Percentiles rank a stretch among this genome's conserved stretches.
phyloP scores from a whole-genome alignment of 164 flowering plant genomes.

The Stephania japonica region DNA sequence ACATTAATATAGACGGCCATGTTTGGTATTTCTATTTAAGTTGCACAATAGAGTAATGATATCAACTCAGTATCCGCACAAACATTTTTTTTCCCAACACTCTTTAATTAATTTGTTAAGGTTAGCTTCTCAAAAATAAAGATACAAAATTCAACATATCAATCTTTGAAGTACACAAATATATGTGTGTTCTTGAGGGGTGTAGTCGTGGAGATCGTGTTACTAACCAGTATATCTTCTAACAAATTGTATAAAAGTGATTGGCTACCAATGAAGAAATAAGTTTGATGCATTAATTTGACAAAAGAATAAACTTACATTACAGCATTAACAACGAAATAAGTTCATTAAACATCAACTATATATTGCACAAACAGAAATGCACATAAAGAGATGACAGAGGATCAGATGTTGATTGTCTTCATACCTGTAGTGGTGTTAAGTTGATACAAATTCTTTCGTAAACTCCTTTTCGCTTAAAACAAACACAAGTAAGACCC shows the following conservation, averaged over 20 bases:
- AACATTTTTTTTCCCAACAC: not conserved
- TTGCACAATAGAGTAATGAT: not conserved
- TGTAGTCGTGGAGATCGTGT: too few species aligned
- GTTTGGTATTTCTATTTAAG: not conserved
- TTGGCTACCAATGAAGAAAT: too few species aligned
- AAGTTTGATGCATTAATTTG: too few species aligned
- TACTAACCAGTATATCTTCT: too few species aligned
- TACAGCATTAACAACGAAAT: not conserved
- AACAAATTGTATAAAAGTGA: too few species aligned
- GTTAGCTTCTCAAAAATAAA: not conserved
- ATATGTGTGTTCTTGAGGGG: too few species aligned
- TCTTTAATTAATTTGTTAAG: too few species aligned
- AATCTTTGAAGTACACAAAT: too few species aligned
- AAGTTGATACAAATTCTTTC: constrained; percentile 48
- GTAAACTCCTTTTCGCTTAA: constrained; percentile 56
- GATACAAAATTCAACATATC: too few species aligned
- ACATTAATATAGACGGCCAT: not conserved
- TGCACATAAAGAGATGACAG: not conserved
- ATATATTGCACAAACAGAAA: not conserved
- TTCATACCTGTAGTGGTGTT: constrained; percentile 58
- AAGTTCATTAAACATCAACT: not conserved
- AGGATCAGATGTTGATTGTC: not conserved
- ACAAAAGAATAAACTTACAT: not conserved
- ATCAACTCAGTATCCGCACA: not conserved
- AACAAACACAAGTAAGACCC: constrained; percentile 73